Conservation (phyloP, 768 basidiomycete species). For the Saitozyma podzolica region DNA sequence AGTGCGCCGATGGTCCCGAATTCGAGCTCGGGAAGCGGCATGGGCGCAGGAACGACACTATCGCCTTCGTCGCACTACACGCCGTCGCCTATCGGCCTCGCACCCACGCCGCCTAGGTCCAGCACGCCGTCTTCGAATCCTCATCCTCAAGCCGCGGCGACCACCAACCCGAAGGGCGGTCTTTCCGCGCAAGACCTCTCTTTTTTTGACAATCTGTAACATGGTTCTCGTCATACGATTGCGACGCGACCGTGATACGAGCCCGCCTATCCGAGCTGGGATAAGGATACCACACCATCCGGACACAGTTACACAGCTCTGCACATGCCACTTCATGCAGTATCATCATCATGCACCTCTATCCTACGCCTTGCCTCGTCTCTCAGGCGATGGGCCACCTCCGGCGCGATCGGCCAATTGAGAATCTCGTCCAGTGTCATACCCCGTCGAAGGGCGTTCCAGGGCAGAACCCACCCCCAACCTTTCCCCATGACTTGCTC, state of each 20-base stretch:
- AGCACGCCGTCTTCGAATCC: no score
- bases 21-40: no score
- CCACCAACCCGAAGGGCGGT: conserved; percentile 26
- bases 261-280: background rate
- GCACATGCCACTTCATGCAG: background rate
- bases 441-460: conserved; percentile 23
- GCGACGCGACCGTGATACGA: background rate
- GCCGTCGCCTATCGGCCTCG: no score
- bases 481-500: conserved; percentile 33
- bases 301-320: no score
- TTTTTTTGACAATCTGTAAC: conserved; percentile 76
- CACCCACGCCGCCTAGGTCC: no score
- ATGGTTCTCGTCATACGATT: background rate
- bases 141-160: no score
- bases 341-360: background rate
- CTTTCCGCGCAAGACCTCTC: conserved; percentile 80
- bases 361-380: background rate
- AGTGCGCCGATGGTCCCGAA: no score
- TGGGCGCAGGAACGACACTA: no score
- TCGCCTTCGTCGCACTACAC: no score
- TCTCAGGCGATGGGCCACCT: conserved; percentile 11
- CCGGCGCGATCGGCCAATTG: conserved; percentile 34
- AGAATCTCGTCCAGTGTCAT: conserved; percentile 18
- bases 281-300: no score
- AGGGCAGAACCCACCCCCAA: conserved; percentile 33